Conservation (phyloP, 495 filamentous ascomycete genomes). For the Staphylotrichum longicolle region DNA sequence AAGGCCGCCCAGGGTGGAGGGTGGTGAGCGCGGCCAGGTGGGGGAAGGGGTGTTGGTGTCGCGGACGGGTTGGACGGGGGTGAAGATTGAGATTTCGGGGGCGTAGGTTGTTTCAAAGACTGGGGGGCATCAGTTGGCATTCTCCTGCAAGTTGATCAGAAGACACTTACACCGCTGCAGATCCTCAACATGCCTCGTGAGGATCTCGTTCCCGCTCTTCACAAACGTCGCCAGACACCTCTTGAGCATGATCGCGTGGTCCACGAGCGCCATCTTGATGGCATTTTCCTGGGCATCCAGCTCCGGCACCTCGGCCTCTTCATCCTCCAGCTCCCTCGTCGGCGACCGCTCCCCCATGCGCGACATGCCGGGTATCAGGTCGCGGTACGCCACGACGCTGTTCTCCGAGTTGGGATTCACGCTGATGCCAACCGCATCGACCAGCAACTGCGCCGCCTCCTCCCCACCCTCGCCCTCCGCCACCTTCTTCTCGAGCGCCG, state of each 20-base stretch:
- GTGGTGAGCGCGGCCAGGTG: conserved; percentile 43
- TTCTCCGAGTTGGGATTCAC: conserved; percentile 64
- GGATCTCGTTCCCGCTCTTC: conserved; percentile 54
- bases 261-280: conserved; percentile 78
- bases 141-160: not conserved
- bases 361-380: conserved; percentile 58
- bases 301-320: conserved; percentile 49
- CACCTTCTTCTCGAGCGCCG: conserved; percentile 69
- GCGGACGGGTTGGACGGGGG: conserved; percentile 37
- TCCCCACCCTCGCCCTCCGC: conserved; percentile 67
- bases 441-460: conserved; percentile 56
- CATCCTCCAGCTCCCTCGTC: conserved; percentile 44
- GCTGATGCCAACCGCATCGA: conserved; percentile 70
- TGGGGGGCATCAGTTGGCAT: conserved; percentile 23
- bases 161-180: conserved; percentile 50
- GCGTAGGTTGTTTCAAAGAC: conserved; percentile 63
- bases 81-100: conserved; percentile 59
- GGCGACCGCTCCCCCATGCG: conserved; percentile 44
- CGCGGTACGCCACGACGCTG: conserved; percentile 72
- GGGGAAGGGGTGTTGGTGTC: conserved; percentile 40
- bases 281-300: conserved; percentile 74
- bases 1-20: conserved; percentile 18
- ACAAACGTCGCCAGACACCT: conserved; percentile 70
- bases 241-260: conserved; percentile 85
- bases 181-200: conserved; percentile 43